These are phyloP conservation scores for Pseudomassariella vexata DNA, from an alignment of 2,329 filamentous ascomycete species.

Conservation along the genomic window DNA sequence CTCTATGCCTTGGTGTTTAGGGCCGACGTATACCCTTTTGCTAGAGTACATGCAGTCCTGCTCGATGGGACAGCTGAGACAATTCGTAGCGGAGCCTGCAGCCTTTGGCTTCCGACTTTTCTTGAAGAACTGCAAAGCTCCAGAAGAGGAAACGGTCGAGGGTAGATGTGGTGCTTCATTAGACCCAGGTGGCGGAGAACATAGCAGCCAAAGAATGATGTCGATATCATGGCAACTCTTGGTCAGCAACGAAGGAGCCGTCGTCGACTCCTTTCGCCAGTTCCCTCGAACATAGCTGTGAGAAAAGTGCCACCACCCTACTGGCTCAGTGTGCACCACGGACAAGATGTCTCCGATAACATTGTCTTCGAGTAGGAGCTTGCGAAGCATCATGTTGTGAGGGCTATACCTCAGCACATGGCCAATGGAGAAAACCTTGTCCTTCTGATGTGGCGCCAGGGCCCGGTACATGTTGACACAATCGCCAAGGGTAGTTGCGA, in stretches of 20 bases:
- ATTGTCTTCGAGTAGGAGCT: constrained; percentile 67
- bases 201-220: constrained; percentile 84
- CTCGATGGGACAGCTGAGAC: constrained; percentile 72
- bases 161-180: constrained; percentile 63
- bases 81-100: constrained; percentile 79
- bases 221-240: constrained; percentile 98
- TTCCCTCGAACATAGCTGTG: constrained; percentile 91
- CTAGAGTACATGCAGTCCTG: constrained; percentile 78
- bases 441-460: constrained; percentile 31
- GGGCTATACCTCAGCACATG: constrained; percentile 92
- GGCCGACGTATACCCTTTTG: constrained; percentile 72
- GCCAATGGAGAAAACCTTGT: constrained; percentile 74
- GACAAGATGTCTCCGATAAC: constrained; percentile 81
- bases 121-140: constrained; percentile 73
- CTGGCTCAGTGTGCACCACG: constrained; percentile 86
- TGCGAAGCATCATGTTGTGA: constrained; percentile 80
- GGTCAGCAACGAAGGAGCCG: constrained; percentile 78
- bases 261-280: constrained; percentile 76
- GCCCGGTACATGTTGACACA: constrained; percentile 70
- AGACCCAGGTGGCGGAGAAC: constrained; percentile 54
- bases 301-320: constrained; percentile 94
- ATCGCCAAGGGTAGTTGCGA: constrained; percentile 73
- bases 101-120: constrained; percentile 66
- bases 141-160: constrained; percentile 66
- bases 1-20: constrained; percentile 52